phyloP scores from a whole-genome alignment of 176 grass and related monocot species.

The Carex pumila region DNA sequence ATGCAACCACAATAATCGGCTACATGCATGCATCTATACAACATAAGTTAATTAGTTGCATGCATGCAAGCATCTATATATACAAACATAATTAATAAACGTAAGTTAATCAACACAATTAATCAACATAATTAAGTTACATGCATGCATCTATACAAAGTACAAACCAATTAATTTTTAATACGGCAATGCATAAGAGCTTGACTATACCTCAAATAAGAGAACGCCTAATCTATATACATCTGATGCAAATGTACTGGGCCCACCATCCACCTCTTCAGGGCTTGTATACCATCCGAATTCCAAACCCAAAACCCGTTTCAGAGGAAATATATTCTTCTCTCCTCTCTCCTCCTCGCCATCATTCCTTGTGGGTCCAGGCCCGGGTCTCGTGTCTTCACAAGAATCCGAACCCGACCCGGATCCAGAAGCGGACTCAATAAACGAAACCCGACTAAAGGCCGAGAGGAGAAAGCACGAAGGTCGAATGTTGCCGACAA shows the following conservation, averaged over 20 bases:
- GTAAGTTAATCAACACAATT: background rate
- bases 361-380: background rate
- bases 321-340: slow-evolving; percentile 64
- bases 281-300: slow-evolving; percentile 91
- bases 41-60: too few relatives aligned
- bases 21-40: background rate
- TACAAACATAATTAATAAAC: background rate
- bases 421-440: slow-evolving; percentile 82
- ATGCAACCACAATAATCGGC: background rate
- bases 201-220: slow-evolving; percentile 64
- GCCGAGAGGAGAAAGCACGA: slow-evolving; percentile 93
- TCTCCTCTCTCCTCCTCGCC: slow-evolving; percentile 20
- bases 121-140: background rate
- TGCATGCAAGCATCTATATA: background rate
- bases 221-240: slow-evolving; percentile 89
- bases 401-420: slow-evolving; percentile 54
- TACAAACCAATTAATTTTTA: background rate
- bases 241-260: slow-evolving; percentile 75
- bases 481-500: slow-evolving; percentile 66
- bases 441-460: slow-evolving; percentile 83
- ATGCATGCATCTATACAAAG: background rate
- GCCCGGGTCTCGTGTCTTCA: slow-evolving; percentile 29
- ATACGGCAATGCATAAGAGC: background rate
- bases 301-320: slow-evolving; percentile 69
- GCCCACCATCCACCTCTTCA: slow-evolving; percentile 46